Evolutionary conservation across 768 basidiomycete species (phyloP).

Genomic region (Suillus lakei): DNA sequence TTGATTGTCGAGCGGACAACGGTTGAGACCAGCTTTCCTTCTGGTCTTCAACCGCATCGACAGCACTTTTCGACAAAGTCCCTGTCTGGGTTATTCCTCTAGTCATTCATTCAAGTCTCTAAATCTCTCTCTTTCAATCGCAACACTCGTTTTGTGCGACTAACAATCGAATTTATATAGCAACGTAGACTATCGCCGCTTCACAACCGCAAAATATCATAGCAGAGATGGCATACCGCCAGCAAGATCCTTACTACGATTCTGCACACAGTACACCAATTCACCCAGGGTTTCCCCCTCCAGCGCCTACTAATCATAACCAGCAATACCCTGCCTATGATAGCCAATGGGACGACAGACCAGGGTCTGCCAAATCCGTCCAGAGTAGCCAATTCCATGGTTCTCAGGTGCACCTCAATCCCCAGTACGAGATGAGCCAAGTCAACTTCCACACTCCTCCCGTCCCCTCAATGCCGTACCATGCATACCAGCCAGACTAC

Average conservation of each 20-base stretch:
- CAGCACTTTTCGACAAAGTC: conserved; percentile 12
- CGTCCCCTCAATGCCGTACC: conserved; percentile 58
- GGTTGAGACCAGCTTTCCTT: not conserved
- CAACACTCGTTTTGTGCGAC: conserved; percentile 6
- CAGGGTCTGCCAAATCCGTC: conserved; percentile 58
- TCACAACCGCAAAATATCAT: not conserved
- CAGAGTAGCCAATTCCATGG: conserved; percentile 63
- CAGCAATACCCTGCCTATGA: conserved; percentile 49
- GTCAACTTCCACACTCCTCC: conserved; percentile 48
- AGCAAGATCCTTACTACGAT: conserved; percentile 55
- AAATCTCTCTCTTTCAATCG: not conserved
- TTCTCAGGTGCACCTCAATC: conserved; percentile 75
- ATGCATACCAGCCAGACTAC: conserved; percentile 51
- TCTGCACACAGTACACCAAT: conserved; percentile 27
- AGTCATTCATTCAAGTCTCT: conserved; percentile 21
- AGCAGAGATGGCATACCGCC: conserved; percentile 54
- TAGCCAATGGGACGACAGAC: conserved; percentile 50
- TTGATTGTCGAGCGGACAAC: conserved; percentile 14
- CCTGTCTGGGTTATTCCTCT: conserved; percentile 1
- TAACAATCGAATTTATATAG: not conserved
- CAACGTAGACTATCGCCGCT: not conserved
- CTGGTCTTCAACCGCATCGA: conserved; percentile 12
- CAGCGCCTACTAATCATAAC: conserved; percentile 28
- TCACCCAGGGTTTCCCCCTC: conserved; percentile 42
- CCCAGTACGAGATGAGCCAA: conserved; percentile 63